These are phyloP conservation scores for Kurtzmaniella cleridarum DNA, from an alignment of 805 yeast species.

Conservation along the genomic window DNA sequence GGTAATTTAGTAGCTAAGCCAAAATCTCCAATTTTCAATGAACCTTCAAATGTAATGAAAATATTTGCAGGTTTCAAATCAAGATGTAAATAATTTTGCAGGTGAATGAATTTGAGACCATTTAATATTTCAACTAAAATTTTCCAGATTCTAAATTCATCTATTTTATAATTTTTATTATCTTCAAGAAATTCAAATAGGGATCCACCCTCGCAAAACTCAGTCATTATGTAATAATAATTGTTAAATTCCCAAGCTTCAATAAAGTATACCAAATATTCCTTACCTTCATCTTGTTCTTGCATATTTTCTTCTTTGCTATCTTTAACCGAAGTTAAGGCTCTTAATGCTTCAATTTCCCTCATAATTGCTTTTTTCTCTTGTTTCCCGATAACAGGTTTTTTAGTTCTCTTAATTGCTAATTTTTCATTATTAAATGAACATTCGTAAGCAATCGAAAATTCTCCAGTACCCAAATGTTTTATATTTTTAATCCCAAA, in stretches of 20 bases:
- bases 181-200: conserved; percentile 75
- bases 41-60: conserved; percentile 91
- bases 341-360: conserved; percentile 69
- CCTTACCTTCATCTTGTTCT: conserved; percentile 59
- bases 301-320: conserved; percentile 24
- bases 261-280: conserved; percentile 69
- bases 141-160: conserved; percentile 98
- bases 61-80: conserved; percentile 96
- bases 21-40: conserved; percentile 91
- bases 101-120: conserved; percentile 80
- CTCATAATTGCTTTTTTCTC: conserved; percentile 60
- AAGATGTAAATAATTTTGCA: conserved; percentile 67
- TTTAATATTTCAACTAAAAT: conserved; percentile 76
- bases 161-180: conserved; percentile 68
- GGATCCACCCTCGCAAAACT: conserved; percentile 91
- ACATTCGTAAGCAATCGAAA: conserved; percentile 83
- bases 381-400: conserved; percentile 45
- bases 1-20: conserved; percentile 89
- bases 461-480: conserved; percentile 80
- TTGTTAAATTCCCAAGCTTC: conserved; percentile 82
- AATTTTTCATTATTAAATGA: conserved; percentile 60
- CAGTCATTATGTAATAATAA: conserved; percentile 86
- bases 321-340: conserved; percentile 33
- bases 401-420: conserved; percentile 85
- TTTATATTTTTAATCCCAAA: conserved; percentile 57